These are phyloP conservation scores for Eutypa lata DNA, from an alignment of 2,329 filamentous ascomycete species.

Conservation along the genomic window DNA sequence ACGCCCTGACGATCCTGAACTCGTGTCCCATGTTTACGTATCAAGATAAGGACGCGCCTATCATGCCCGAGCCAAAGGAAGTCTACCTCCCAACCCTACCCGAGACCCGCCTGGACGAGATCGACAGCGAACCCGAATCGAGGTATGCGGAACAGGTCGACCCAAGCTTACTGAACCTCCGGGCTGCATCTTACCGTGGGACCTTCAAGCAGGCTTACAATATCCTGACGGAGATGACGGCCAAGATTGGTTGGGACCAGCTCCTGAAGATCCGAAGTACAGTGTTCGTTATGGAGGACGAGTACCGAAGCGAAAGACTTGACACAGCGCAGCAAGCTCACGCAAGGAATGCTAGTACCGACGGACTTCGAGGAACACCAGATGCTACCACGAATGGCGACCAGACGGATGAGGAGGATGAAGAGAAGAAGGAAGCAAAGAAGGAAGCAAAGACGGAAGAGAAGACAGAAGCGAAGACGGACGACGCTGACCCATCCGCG, in stretches of 20 bases:
- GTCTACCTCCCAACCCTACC: conserved; percentile 82
- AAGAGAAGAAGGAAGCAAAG: conserved; percentile 33
- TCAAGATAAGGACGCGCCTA: conserved; percentile 92
- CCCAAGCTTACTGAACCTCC: conserved; percentile 77
- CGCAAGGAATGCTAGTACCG: conserved; percentile 71
- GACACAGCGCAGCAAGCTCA: conserved; percentile 47
- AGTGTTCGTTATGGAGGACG: conserved; percentile 99
- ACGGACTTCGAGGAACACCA: conserved; percentile 71
- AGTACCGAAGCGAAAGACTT: conserved; percentile 87
- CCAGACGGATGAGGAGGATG: conserved; percentile 27
- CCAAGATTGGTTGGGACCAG: conserved; percentile 97
- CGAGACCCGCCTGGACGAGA: conserved; percentile 90
- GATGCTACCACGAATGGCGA: conserved; percentile 52
- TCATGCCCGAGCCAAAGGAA: conserved; percentile 89
- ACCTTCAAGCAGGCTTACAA: conserved; percentile 95
- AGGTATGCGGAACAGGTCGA: conserved; percentile 84
- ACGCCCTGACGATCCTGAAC: conserved; percentile 91
- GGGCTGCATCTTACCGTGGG: conserved; percentile 86
- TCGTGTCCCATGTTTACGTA: conserved; percentile 99
- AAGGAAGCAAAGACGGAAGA: conserved; percentile 32
- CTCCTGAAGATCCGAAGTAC: conserved; percentile 91
- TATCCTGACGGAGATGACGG: conserved; percentile 91
- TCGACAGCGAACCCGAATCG: conserved; percentile 84
- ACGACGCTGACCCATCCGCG: conserved; percentile 22
- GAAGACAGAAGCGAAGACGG: conserved; percentile 28